Conservation (phyloP, 257 asterid genomes). For the Solanum habrochaites region DNA sequence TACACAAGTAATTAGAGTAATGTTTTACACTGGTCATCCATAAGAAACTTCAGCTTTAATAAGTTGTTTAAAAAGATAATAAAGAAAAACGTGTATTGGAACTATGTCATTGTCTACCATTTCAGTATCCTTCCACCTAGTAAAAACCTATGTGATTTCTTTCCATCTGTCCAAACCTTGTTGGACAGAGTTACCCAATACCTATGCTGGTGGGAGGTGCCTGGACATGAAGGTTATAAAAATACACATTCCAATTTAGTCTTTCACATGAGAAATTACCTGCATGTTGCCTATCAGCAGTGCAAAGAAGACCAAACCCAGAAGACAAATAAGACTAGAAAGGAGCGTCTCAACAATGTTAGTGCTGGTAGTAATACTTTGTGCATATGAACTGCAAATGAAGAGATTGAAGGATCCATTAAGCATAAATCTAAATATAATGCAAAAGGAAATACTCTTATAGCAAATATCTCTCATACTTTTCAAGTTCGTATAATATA, state of each 20-base stretch:
- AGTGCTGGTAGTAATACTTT: conserved; percentile 44
- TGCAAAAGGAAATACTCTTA: not conserved
- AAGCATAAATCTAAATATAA: not conserved
- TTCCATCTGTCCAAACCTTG: not conserved
- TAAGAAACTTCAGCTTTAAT: not conserved
- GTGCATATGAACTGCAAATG: conserved; percentile 68
- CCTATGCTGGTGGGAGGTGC: not conserved
- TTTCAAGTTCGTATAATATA: not conserved
- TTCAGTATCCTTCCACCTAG: not conserved
- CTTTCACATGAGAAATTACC: conserved; percentile 24
- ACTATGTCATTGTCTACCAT: not conserved
- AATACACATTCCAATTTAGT: not conserved
- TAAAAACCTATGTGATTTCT: not conserved
- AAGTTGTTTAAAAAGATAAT: not conserved
- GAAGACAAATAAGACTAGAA: conserved; percentile 54
- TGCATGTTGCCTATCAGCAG: conserved; percentile 83
- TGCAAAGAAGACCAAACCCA: conserved; percentile 78
- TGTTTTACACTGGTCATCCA: not conserved
- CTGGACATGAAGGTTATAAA: not conserved
- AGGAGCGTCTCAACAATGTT: conserved; percentile 45
- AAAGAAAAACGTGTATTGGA: not conserved
- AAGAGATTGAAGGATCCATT: not conserved
- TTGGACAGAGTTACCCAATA: not conserved
- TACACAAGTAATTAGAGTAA: not conserved
- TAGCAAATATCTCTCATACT: not conserved